Evolutionary conservation across 2,329 filamentous ascomycete genomes (phyloP).

Genomic region (Didymella pomorum): DNA sequence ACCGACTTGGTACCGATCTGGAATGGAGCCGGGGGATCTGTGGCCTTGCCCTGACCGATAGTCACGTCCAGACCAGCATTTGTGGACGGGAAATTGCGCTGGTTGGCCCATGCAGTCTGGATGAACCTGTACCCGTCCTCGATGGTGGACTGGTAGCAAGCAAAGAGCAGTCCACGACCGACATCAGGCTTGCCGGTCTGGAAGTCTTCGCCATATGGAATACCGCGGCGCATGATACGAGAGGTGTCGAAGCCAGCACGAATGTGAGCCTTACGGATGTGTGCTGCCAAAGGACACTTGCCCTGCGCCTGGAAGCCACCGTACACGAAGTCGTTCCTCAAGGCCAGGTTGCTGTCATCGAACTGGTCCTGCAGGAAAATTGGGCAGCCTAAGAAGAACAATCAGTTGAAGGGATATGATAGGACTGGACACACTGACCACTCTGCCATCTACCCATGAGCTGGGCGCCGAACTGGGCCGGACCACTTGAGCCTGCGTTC

Average conservation of each 20-base stretch:
- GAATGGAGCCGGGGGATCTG: slow-evolving; percentile 8
- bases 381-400: slow-evolving; percentile 9
- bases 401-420: background rate
- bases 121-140: slow-evolving; percentile 20
- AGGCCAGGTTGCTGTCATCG: slow-evolving; percentile 6
- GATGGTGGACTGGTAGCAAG: slow-evolving; percentile 19
- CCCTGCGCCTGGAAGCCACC: slow-evolving; percentile 4
- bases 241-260: background rate
- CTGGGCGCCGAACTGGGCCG: slow-evolving; percentile 16
- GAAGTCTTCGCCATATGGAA: slow-evolving; percentile 20
- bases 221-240: slow-evolving; percentile 20
- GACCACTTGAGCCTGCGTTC: slow-evolving; percentile 7
- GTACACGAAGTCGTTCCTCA: slow-evolving; percentile 16
- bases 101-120: slow-evolving; percentile 13
- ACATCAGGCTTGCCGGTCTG: slow-evolving; percentile 6
- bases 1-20: slow-evolving; percentile 14
- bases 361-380: slow-evolving; percentile 8
- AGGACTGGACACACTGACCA: background rate
- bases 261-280: slow-evolving; percentile 19
- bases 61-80: slow-evolving; percentile 16
- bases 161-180: slow-evolving; percentile 12
- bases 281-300: slow-evolving; percentile 16
- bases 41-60: slow-evolving; percentile 14
- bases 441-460: slow-evolving; percentile 22
- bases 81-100: slow-evolving; percentile 1